Evolutionary conservation across 768 basidiomycete genomes (phyloP).

Genomic region (Leccinum imitatum): DNA sequence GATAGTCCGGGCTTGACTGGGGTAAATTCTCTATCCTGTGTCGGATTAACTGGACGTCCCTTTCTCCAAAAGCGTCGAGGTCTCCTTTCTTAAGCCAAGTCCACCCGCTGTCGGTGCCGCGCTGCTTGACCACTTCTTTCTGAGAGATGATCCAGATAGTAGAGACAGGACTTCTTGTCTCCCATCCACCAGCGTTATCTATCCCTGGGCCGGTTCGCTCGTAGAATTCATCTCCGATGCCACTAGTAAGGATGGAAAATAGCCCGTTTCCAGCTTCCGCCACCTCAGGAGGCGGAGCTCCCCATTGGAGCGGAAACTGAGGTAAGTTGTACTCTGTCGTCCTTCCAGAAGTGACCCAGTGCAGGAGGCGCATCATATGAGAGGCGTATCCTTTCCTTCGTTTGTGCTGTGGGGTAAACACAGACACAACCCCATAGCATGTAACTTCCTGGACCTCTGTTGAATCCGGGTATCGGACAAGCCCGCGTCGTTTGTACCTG

Average conservation of each 20-base stretch:
- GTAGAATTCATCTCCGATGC: slow-evolving; percentile 51
- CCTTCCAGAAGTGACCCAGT: slow-evolving; percentile 49
- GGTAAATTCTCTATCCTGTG: slow-evolving; percentile 25
- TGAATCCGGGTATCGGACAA: slow-evolving; percentile 28
- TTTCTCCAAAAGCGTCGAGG: slow-evolving; percentile 38
- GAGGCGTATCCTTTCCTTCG: slow-evolving; percentile 56
- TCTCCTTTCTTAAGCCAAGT: slow-evolving; percentile 38
- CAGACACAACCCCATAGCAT: slow-evolving; percentile 55
- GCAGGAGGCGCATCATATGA: slow-evolving; percentile 66
- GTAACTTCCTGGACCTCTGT: slow-evolving; percentile 32
- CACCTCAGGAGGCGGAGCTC: slow-evolving; percentile 40
- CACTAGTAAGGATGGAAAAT: slow-evolving; percentile 55
- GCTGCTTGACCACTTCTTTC: slow-evolving; percentile 2
- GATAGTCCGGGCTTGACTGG: slow-evolving; percentile 7
- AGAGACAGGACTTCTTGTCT: slow-evolving; percentile 34
- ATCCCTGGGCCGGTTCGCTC: slow-evolving; percentile 36
- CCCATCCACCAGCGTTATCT: slow-evolving; percentile 43
- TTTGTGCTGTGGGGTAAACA: slow-evolving; percentile 51
- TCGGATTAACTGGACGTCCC: slow-evolving; percentile 40
- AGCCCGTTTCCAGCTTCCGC: slow-evolving; percentile 37
- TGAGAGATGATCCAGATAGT: slow-evolving; percentile 41
- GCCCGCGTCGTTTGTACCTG: slow-evolving; percentile 38
- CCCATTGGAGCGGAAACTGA: slow-evolving; percentile 42
- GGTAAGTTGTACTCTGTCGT: slow-evolving; percentile 29
- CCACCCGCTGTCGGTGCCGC: slow-evolving; percentile 8